Evolutionary conservation across 345 rosid genomes (phyloP), one percentile per base, ranked within the genome.

Genomic region (Gossypium thurberi): DNA sequence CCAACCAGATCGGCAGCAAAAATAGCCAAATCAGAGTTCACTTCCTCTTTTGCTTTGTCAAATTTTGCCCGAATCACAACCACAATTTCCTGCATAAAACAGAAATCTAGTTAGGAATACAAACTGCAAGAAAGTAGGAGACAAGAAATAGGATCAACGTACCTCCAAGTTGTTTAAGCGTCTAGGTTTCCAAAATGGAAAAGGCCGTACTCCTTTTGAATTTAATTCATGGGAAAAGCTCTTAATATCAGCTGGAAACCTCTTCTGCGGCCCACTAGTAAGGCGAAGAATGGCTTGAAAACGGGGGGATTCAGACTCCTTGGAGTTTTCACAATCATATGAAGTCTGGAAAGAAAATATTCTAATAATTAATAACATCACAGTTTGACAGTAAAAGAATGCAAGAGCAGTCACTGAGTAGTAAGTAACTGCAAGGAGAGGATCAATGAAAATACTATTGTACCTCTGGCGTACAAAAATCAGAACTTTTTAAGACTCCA

Each of bases 41-140:
- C 98, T 90, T 96, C 98, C 87, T 96, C 98, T 84, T 96, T 96
- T 74, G 95, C 97, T 83, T 91, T 93, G 83, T 90, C 99, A 91
- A 96, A 96, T 78, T 89, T 96, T 69, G 90, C 87, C 77, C 89
- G 85, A 80, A 96, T 96, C 18, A 83, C 87, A 78, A 87, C 92
- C 87, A 96, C 79, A 42, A 90, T 77, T 80, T 91, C 98, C 99
- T 96, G 90, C 50, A 77, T 71, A 18, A 52, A 72, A 68, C 26
- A 73, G 57, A 42, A 17, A 18, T 48, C 71, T 28, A 17, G 68
- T 82, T 80, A 74, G 75, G 75, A 56, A 60, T 48, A 73, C 48
- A 79, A 60, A 74, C 9, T 3, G 40, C 42, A 67, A 28, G 37
- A 59, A 61, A 75, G 51, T 55, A 57, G 5, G 28, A 69, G 55